These are phyloP conservation scores for Phyllosticta citribraziliensis DNA, from an alignment of 2,329 filamentous ascomycete species.

Conservation along the genomic window DNA sequence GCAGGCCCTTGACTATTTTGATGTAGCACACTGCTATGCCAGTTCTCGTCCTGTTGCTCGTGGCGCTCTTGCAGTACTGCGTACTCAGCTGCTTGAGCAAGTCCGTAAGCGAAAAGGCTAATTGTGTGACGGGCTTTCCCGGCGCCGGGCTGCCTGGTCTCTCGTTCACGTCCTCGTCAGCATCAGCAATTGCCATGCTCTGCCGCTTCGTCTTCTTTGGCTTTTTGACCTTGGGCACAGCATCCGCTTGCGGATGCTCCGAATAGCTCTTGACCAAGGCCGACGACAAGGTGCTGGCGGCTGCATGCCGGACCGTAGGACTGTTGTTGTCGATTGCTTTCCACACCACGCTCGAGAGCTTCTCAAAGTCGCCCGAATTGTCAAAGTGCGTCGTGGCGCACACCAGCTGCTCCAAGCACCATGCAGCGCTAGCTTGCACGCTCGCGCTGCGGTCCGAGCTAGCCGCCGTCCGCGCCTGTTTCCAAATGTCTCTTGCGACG, in stretches of 20 bases:
- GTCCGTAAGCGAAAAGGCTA: constrained; percentile 67
- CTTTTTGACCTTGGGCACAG: constrained; percentile 53
- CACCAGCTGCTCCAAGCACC: constrained; percentile 65
- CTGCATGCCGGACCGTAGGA: constrained; percentile 68
- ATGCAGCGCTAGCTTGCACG: constrained; percentile 69
- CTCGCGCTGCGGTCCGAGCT: constrained; percentile 72
- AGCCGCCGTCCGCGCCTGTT: constrained; percentile 70
- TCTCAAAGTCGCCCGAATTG: constrained; percentile 83
- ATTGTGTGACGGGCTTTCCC: constrained; percentile 58
- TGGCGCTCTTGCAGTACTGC: constrained; percentile 70
- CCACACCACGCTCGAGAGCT: constrained; percentile 69
- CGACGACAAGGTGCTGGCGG: constrained; percentile 74
- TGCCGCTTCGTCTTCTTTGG: constrained; percentile 63
- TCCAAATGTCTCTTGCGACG: constrained; percentile 86
- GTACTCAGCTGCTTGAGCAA: constrained; percentile 68
- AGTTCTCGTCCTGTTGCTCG: constrained; percentile 69
- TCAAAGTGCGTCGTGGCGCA: constrained; percentile 72
- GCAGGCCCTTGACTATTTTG: constrained; percentile 66
- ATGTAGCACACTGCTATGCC: constrained; percentile 83
- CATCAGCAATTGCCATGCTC: constrained; percentile 44
- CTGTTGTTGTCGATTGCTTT: constrained; percentile 77
- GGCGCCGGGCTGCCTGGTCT: constrained; percentile 66
- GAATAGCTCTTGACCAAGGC: constrained; percentile 75
- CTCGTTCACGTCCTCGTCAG: constrained; percentile 60
- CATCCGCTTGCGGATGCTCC: constrained; percentile 43